These are phyloP conservation scores for Endothia cerciana DNA, from an alignment of 2,329 filamentous ascomycete genomes.

Conservation along the genomic window DNA sequence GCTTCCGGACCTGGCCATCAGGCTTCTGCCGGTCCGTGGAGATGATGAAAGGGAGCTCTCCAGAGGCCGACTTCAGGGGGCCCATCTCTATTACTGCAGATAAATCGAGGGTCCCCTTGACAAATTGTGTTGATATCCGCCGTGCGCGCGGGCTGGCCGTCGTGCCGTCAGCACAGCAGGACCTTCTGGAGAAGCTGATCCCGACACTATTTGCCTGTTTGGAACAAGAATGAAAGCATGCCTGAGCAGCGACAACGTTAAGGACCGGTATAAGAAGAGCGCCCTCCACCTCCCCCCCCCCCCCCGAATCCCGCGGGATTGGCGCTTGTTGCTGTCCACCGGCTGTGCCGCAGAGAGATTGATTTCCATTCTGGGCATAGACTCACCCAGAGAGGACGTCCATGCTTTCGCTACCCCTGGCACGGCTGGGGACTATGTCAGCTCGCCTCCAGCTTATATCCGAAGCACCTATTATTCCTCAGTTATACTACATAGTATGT, in stretches of 20 bases:
- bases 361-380: slow-evolving; percentile 23
- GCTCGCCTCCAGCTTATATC: no score
- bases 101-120: background rate
- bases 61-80: background rate
- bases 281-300: no score
- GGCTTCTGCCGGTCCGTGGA: slow-evolving; percentile 36
- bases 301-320: background rate
- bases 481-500: no score
- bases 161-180: background rate
- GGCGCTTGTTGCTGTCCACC: background rate
- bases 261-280: background rate
- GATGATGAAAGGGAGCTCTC: slow-evolving; percentile 38
- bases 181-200: background rate
- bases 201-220: background rate
- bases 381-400: background rate
- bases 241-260: background rate
- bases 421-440: background rate
- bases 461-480: no score
- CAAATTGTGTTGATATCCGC: background rate
- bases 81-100: background rate
- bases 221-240: background rate
- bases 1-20: slow-evolving; percentile 38
- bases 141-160: no score
- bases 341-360: slow-evolving; percentile 12
- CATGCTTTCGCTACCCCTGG: background rate